These are phyloP conservation scores for Phytophthora vignae DNA, from an alignment of 352 stramenopile genomes.

Conservation along the genomic window DNA sequence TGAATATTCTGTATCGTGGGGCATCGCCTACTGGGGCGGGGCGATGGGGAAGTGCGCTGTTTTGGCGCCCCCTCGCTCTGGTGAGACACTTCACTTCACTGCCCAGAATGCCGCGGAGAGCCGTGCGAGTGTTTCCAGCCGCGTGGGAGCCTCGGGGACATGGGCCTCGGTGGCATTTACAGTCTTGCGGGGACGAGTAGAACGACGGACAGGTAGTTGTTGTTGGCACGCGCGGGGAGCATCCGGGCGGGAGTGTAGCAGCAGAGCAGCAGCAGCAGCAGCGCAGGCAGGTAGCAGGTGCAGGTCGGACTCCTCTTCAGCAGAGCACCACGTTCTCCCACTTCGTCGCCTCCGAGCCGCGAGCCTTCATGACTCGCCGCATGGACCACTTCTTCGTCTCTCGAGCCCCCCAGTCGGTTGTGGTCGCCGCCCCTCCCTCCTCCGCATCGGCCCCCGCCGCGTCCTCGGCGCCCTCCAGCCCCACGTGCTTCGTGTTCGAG, in stretches of 20 bases:
- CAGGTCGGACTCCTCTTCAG: slow-evolving; percentile 31
- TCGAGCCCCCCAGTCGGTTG: slow-evolving; percentile 25
- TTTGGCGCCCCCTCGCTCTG: slow-evolving; percentile 34
- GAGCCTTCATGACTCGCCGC: slow-evolving; percentile 39
- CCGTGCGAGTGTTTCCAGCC: slow-evolving; percentile 35
- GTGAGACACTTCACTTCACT: slow-evolving; percentile 40
- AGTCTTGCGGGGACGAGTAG: slow-evolving; percentile 43
- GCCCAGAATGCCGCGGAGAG: slow-evolving; percentile 39
- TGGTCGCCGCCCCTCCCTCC: slow-evolving; percentile 18
- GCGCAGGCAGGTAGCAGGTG: slow-evolving; percentile 20
- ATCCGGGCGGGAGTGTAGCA: slow-evolving; percentile 17
- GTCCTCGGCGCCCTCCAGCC: slow-evolving; percentile 20
- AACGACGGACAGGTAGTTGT: slow-evolving; percentile 18
- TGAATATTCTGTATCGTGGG: not conserved
- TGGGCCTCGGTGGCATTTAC: slow-evolving; percentile 33
- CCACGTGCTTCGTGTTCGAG: slow-evolving; percentile 27
- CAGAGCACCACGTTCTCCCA: slow-evolving; percentile 5
- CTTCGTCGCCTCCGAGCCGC: not conserved
- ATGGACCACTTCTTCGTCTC: slow-evolving; percentile 41
- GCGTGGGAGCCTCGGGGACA: slow-evolving; percentile 4
- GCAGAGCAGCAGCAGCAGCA: slow-evolving; percentile 4
- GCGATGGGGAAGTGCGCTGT: not conserved
- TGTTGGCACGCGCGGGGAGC: slow-evolving; percentile 9
- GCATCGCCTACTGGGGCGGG: not conserved
- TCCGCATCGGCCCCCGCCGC: slow-evolving; percentile 16